Evolutionary conservation across 257 asterid species (phyloP), one percentile per base, ranked within the genome.

Genomic region (Plectranthus barbatus): DNA sequence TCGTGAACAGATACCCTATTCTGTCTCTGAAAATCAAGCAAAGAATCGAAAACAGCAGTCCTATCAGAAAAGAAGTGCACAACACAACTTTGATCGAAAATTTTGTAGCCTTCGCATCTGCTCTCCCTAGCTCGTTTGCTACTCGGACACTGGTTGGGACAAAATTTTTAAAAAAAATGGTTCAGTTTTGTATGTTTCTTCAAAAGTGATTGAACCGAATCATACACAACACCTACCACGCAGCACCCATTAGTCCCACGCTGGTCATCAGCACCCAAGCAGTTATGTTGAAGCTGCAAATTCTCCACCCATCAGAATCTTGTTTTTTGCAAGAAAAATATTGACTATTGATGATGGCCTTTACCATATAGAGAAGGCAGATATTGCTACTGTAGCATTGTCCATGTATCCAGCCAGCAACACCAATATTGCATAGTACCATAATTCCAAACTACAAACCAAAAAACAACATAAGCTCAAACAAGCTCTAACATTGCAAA

Each of bases 41-140:
- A 10, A 82, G 60, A 48, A 72, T 37, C 67, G 71, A 80, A 31
- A 82, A 78, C 29, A 78, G 23, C 9, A 78, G 4, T 54, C 87
- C 90, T 11, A 85, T 71, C 11, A 31, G 2, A 40, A 59, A 4
- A 6, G 94, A 82, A 46, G 81, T 83, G 57, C 71, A 21, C 34
- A 77, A n/a, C 7, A 80, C 29, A 20, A 85, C 82, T 76, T 78
- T 82, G 37, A 82, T 79, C 6, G 93, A 78, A 51, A 82, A 85
- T 12, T 74, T 80, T 10, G 45, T 74, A 41, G 89, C 90, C 60
- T 74, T 82, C 0, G 85, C 82, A 34, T 85, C 83, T 59, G 85
- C 93, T 71, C 74, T 74, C 26, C 93, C 93, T 1, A 85, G 75
- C 65, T 85, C 93, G 63, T 85, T 85, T 9, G 93, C 83, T 17